These are phyloP conservation scores for Flaveria ramosissima DNA, from an alignment of 129 eudicot species.

Conservation along the genomic window DNA sequence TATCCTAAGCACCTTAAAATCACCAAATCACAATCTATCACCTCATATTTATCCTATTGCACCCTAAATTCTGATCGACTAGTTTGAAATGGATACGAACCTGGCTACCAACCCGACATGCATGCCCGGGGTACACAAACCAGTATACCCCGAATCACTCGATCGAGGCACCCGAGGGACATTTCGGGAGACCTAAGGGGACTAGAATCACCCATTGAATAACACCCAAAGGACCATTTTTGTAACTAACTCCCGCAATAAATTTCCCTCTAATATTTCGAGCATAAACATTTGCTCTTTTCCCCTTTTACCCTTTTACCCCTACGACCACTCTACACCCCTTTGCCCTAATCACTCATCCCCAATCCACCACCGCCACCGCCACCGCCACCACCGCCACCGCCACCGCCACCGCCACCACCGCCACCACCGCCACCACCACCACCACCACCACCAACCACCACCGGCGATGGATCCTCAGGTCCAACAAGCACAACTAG, in stretches of 20 bases:
- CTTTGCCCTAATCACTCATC: constrained; percentile 40
- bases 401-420: constrained; percentile 23
- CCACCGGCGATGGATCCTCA: constrained; percentile 65
- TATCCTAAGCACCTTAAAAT: too few species aligned
- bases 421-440: constrained; percentile 18
- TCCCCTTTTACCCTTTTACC: constrained; percentile 22
- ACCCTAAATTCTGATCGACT: too few species aligned
- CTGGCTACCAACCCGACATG: too few species aligned
- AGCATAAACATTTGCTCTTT: constrained; percentile 1
- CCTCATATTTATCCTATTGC: too few species aligned
- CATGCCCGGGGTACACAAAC: too few species aligned
- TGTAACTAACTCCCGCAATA: constrained; percentile 22
- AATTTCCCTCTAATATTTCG: constrained; percentile 42
- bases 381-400: neutral
- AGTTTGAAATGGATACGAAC: too few species aligned
- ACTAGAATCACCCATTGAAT: neutral
- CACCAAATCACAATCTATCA: too few species aligned
- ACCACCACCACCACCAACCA: constrained; percentile 11
- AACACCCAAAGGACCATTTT: neutral
- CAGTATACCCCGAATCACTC: too few species aligned
- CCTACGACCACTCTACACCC: constrained; percentile 28
- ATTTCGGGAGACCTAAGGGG: neutral
- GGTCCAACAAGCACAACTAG: constrained; percentile 73
- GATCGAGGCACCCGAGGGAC: neutral
- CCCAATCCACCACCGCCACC: constrained; percentile 33